Evolutionary conservation across 169 alveolate genomes (phyloP), one percentile per base, ranked within the genome.

Genomic region (Perkinsus olseni): DNA sequence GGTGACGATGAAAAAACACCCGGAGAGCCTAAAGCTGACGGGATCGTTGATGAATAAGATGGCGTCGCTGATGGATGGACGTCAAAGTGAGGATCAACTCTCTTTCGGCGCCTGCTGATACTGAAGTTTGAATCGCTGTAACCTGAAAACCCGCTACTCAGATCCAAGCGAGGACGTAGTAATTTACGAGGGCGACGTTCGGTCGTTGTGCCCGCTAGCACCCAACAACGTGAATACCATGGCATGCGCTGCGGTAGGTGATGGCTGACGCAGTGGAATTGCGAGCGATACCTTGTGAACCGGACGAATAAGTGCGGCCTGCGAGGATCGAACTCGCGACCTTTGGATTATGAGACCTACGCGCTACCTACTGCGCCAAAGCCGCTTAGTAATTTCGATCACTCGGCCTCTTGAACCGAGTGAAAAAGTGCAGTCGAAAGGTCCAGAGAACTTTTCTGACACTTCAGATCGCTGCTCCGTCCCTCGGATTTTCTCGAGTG

Each of bases 161-260:
- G 62, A 17, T 45, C 24, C 6, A 45, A 17, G 17, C 17, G 62
- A 17, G 62, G 62, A 45, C 17, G 6, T 45, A 17, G 62, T 45
- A 45, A 17, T 91, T 17, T 91, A 38, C 92, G 36, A 38, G 10
- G 92, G 92, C 37, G 36, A 39, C 21, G 92, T 91, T 21, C 92
- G 92, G 36, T 36, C 38, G 11, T 50, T 91, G 36, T 91, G 92
- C 39, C 92, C 92, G 31, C 62, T 91, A 24, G 92, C 92, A 36
- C 92, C 92, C 38, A 91, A 91, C 17, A 91, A 91, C 92, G 92
- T 91, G 50, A 91, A 91, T 38, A 91, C 92, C 10, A 91, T 91
- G 92, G 92, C 92, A n/a, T 91, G 92, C 24, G 92, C 92, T 24
- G 92, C 92, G 37, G 62, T 45, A 45, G 62, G 62, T 40, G 50